Base-by-base conservation (phyloP, 2,329 filamentous ascomycete species). In the Pestalotiopsis sp. region DNA sequence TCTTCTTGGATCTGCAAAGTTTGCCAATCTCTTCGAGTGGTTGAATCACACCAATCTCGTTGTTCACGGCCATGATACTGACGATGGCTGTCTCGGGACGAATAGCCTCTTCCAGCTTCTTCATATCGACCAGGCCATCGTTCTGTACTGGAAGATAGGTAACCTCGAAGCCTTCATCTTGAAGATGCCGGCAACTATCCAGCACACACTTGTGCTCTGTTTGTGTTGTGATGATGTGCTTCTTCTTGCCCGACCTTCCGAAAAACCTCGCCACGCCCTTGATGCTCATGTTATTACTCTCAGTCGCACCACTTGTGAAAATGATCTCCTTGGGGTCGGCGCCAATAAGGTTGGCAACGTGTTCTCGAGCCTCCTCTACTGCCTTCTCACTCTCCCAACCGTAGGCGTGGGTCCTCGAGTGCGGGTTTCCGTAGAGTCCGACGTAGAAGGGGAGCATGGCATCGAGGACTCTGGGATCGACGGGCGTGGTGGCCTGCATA, bases 211-310 rank as follows among this genome's bases (percentile, higher is more conserved):
- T 99, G 87, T 99, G 96, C 83, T 99, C 96, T 0, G 96, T 99
- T 84, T 98, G 96, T 52, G 91, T 94, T 27, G 96, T 99, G 80
- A 99, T 94, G 77, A 99, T 95, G 82, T 99, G 96, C 84, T 93
- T 97, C 90, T 98, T 98, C 89, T 98, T 98, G 75, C 94, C 95
- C 2, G 90, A 91, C 68, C 93, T 90, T 73, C 94, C 94, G 79
- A 98, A 98, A 83, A 99, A 99, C 72, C 95, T 89, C 23, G 96
- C 95, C 9, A 99, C 95, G 72, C 96, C 96, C 84, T 99, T 99
- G 84, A 99, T 94, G 81, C 94, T 97, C 96, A 99, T 99, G 78
- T 99, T 99, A 83, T 99, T 99, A 79, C 94, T 98, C 84, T 99
- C 96, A 0, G 96, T 99, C 17, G 96, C 96, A 67, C 96, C 96